These are phyloP conservation scores for Calocera cornea DNA, from an alignment of 768 basidiomycete species.

Conservation along the genomic window DNA sequence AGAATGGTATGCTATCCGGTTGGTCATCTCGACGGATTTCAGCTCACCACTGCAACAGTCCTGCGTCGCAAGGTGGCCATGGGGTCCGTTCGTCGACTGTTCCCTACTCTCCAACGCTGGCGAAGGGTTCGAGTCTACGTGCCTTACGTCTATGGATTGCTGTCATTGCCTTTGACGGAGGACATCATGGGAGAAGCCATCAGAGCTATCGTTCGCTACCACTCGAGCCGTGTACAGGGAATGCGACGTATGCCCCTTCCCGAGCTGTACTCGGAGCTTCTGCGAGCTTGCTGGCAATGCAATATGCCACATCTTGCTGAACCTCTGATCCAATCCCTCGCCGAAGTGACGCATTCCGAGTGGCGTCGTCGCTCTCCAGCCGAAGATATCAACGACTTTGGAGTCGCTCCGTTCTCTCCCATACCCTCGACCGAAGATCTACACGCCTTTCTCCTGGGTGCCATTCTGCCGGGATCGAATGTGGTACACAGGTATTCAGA, in stretches of 20 bases:
- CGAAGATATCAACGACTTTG: background rate
- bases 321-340: background rate
- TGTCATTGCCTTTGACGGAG: background rate
- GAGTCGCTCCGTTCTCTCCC: background rate
- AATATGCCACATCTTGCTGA: background rate
- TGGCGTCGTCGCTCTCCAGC: background rate
- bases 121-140: background rate
- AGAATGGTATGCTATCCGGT: background rate
- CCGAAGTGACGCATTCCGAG: background rate
- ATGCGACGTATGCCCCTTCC: background rate
- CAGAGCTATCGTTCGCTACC: background rate
- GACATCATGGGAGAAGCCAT: background rate
- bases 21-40: background rate
- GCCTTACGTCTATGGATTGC: background rate
- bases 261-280: background rate
- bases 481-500: background rate
- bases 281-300: background rate
- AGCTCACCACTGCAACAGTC: background rate
- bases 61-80: background rate
- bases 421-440: background rate
- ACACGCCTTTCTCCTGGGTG: background rate
- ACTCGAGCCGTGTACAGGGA: background rate
- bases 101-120: background rate
- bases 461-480: background rate
- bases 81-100: background rate